Evolutionary conservation across 1,139 yeast species (phyloP).

Genomic region (Kurtzmaniella quercitrusa): DNA sequence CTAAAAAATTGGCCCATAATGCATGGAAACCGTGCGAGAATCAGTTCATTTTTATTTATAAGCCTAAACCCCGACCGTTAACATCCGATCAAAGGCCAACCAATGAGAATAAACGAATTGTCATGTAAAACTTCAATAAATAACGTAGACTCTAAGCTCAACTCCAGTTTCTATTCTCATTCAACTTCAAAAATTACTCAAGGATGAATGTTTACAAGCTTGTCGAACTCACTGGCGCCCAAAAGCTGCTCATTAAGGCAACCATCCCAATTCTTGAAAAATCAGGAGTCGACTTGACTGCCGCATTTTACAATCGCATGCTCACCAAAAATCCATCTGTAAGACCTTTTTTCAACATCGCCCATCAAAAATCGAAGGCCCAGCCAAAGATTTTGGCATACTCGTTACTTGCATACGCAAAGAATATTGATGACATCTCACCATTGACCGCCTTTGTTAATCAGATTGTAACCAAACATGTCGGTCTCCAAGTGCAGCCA

Average conservation of each 20-base stretch:
- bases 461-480: slow-evolving; percentile 63
- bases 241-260: slow-evolving; percentile 41
- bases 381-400: slow-evolving; percentile 67
- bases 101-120: not conserved
- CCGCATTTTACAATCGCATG: slow-evolving; percentile 54
- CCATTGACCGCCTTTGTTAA: slow-evolving; percentile 52
- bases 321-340: slow-evolving; percentile 49
- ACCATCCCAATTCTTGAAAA: slow-evolving; percentile 57
- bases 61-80: not conserved
- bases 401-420: slow-evolving; percentile 59
- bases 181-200: not conserved
- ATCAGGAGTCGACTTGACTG: slow-evolving; percentile 53
- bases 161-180: too few species aligned
- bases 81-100: not conserved
- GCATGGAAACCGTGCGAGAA: not conserved
- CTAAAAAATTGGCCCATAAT: not conserved
- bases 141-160: not conserved
- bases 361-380: slow-evolving; percentile 50
- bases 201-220: slow-evolving; percentile 13
- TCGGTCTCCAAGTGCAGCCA: slow-evolving; percentile 56
- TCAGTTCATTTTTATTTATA: not conserved
- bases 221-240: slow-evolving; percentile 23
- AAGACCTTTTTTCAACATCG: slow-evolving; percentile 54
- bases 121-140: not conserved
- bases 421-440: slow-evolving; percentile 56